A percentile compares a stretch with the other conserved stretches of the same genome.
phyloP scores from a whole-genome alignment of 495 filamentous ascomycete genomes.

The Cladorrhinum samala region DNA sequence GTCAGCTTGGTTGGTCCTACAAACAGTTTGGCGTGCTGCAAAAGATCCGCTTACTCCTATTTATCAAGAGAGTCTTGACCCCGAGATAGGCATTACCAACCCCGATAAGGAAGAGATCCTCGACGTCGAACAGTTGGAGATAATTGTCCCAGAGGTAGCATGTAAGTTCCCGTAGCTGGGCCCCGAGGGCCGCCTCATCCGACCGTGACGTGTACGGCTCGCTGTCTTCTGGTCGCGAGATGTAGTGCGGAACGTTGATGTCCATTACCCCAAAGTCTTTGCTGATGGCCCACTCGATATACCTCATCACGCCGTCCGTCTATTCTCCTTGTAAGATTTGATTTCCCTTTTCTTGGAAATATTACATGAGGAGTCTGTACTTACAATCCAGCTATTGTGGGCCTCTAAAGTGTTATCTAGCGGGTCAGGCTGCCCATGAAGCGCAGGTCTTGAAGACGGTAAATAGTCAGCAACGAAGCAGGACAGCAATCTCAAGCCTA shows the following conservation, averaged over 20 bases:
- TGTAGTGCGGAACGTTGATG: slow-evolving; percentile 75
- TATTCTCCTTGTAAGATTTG: slow-evolving; percentile 36
- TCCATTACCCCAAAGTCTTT: slow-evolving; percentile 78
- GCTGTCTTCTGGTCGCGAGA: slow-evolving; percentile 46
- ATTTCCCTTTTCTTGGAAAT: slow-evolving; percentile 21
- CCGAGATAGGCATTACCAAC: slow-evolving; percentile 71
- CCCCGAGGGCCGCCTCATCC: slow-evolving; percentile 35
- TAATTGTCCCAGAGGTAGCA: slow-evolving; percentile 97
- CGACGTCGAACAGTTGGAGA: slow-evolving; percentile 66
- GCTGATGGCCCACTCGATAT: slow-evolving; percentile 72
- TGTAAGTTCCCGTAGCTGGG: slow-evolving; percentile 66
- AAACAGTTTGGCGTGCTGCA: background rate
- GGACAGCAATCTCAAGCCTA: no score
- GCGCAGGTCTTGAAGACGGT: slow-evolving; percentile 56
- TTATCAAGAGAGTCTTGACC: slow-evolving; percentile 61
- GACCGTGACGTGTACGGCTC: slow-evolving; percentile 29
- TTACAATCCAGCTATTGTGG: slow-evolving; percentile 81
- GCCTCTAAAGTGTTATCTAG: slow-evolving; percentile 64
- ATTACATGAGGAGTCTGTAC: no score
- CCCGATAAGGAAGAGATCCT: slow-evolving; percentile 76
- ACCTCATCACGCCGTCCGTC: slow-evolving; percentile 71
- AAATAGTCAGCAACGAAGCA: slow-evolving; percentile 14
- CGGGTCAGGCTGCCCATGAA: slow-evolving; percentile 61
- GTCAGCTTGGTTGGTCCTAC: slow-evolving; percentile 6
- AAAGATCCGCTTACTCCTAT: slow-evolving; percentile 46